Conservation (phyloP, 2,329 filamentous ascomycete genomes). For the Colletotrichum cordylinicola region DNA sequence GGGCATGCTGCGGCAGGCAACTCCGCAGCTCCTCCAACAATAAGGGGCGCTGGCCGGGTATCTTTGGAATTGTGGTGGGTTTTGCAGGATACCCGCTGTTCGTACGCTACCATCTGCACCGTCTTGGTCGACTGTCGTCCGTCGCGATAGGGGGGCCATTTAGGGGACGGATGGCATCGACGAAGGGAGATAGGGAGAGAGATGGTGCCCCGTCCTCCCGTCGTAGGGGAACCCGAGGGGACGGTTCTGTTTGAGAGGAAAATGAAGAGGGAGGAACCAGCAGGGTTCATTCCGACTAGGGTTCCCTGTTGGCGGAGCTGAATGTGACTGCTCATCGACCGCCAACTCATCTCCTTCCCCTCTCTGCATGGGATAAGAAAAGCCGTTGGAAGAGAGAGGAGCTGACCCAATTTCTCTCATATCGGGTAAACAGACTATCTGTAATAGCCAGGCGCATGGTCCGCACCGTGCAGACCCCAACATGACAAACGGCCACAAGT, state of each 20-base stretch:
- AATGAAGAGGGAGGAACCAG: conserved; percentile 17
- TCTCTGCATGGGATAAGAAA: conserved; percentile 5
- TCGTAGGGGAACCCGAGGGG: conserved; percentile 15
- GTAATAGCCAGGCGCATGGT: not conserved
- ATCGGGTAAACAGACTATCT: conserved; percentile 6
- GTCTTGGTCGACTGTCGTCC: not conserved
- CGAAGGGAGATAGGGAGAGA: not conserved
- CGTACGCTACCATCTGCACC: not conserved
- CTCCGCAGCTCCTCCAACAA: not conserved
- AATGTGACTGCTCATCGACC: conserved; percentile 20
- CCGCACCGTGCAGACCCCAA: not conserved
- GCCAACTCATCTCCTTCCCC: conserved; percentile 19
- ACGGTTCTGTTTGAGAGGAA: conserved; percentile 16
- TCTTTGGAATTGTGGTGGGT: conserved; percentile 1
- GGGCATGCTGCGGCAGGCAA: conserved; percentile 1
- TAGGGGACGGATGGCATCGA: not conserved
- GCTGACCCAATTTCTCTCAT: conserved; percentile 7
- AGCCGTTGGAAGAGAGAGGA: not conserved
- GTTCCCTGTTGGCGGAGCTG: conserved; percentile 8
- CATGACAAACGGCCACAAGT: not conserved
- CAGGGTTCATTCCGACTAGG: conserved; percentile 3
- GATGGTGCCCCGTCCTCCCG: conserved; percentile 13
- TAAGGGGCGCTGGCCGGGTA: not conserved
- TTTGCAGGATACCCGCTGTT: not conserved
- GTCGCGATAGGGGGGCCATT: not conserved